Evolutionary conservation across 495 filamentous ascomycete genomes (phyloP).

Genomic region (Podospora conica): DNA sequence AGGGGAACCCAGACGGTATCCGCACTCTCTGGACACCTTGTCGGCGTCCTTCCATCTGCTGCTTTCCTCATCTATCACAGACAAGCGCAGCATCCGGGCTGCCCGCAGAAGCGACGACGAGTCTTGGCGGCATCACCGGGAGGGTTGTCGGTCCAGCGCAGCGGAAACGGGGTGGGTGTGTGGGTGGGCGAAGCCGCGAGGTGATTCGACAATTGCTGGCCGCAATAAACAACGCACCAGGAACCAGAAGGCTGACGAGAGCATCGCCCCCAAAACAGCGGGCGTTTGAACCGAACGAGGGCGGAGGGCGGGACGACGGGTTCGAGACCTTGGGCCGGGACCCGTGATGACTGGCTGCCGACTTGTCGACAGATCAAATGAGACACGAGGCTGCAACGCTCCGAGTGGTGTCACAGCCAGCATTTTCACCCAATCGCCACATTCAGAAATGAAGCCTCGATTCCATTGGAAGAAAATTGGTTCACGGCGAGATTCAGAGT

Average conservation of each 20-base stretch:
- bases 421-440: conserved; percentile 24
- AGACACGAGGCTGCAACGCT: conserved; percentile 19
- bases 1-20: background rate
- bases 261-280: conserved; percentile 21
- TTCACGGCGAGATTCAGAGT: background rate
- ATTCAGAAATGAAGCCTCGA: background rate
- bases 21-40: conserved; percentile 4
- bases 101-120: conserved; percentile 6
- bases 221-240: conserved; percentile 31
- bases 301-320: conserved; percentile 16
- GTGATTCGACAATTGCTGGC: conserved; percentile 38
- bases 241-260: conserved; percentile 30
- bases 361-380: conserved; percentile 4
- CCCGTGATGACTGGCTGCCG: conserved; percentile 15
- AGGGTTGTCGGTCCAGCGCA: conserved; percentile 11
- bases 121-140: conserved; percentile 13
- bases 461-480: conserved; percentile 24
- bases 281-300: conserved; percentile 22
- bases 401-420: conserved; percentile 15
- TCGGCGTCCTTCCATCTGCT: background rate
- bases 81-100: background rate
- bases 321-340: conserved; percentile 10
- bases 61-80: background rate
- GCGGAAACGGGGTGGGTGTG: conserved; percentile 17
- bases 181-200: conserved; percentile 22